Base-by-base conservation (phyloP, 768 basidiomycete genomes). In the Psilocybe azurescens region DNA sequence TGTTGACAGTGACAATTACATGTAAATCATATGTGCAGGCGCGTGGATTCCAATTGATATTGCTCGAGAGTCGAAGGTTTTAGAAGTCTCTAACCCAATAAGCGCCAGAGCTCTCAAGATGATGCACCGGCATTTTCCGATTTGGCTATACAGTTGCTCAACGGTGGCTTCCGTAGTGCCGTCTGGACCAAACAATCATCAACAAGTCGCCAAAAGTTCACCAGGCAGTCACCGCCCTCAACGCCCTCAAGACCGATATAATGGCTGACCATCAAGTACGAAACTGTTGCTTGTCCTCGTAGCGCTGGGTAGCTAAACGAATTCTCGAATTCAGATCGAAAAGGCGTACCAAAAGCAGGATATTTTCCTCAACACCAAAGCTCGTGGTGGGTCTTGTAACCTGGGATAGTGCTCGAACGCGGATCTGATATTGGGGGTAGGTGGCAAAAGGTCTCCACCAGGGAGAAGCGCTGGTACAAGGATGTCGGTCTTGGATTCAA, bases 391-490 rank as follows among this genome's bases (percentile, higher is more conserved):
- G 93, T 88, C 61, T 59, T 50, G 41, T 54, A 62, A 59, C 56
- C 48, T 20, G 63, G 47, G 30, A 59, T 59, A 50, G 59, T 38
- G 59, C 53, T 29, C 20, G 58, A 24, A 56, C 60, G 46, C 56
- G 38, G 38, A 56, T 30, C 69, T 70, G 60, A 72, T 56, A 61
- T 55, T 67, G 68, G 60, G 58, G 58, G 69, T 63, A 93, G 95
- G 83, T 72, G 89, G 90, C 70, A 94, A 94, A 97, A 97, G 84
- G 83, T 95, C 69, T 85, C 90, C 55, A 94, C 95, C 69, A 97
- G 90, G 86, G 91, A 94, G 68, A 97, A 91, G 87, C 85, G 97
- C 77, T 99, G 97, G 97, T 97, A 93, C 83, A 99, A 98, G 88
- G 95, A 98, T 80, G 92, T 97, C 72, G 96, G 96, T 72, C 83